Percentiles rank a stretch among this genome's conserved stretches.
Evolutionary conservation across 345 rosid species (phyloP).

Genomic region (Brassica incana): DNA sequence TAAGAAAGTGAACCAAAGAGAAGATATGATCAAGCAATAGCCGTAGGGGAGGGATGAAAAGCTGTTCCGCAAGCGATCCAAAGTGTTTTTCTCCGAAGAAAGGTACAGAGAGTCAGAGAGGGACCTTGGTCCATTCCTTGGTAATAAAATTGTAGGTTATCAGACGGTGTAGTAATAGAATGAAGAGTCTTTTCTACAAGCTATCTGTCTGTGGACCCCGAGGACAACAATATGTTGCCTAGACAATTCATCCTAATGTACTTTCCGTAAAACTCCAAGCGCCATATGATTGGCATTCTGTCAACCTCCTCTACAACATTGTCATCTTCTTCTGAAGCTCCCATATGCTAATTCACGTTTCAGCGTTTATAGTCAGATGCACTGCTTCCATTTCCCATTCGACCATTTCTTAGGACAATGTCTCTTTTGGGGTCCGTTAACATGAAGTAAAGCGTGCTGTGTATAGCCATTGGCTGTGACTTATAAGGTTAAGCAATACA

Average conservation of each 20-base stretch:
- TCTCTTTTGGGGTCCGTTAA: slow-evolving; percentile 83
- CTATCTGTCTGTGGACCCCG: slow-evolving; percentile 72
- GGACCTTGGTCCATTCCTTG: slow-evolving; percentile 85
- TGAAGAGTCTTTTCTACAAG: too few relatives aligned
- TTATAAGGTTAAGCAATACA: slow-evolving; percentile 65
- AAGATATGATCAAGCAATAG: neutral
- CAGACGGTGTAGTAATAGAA: slow-evolving; percentile 59
- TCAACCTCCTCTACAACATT: slow-evolving; percentile 99
- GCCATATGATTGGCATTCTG: slow-evolving; percentile 99
- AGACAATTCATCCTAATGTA: slow-evolving; percentile 97
- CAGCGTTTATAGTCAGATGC: slow-evolving; percentile 80
- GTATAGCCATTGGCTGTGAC: slow-evolving; percentile 81
- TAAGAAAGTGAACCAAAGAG: slow-evolving; percentile 6
- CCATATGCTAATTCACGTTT: slow-evolving; percentile 95
- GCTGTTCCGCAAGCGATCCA: slow-evolving; percentile 95
- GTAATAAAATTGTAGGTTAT: slow-evolving; percentile 69
- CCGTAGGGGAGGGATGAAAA: slow-evolving; percentile 69
- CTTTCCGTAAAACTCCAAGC: slow-evolving; percentile 99
- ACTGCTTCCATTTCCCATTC: slow-evolving; percentile 79
- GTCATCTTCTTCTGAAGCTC: slow-evolving; percentile 99
- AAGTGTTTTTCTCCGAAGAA: slow-evolving; percentile 73
- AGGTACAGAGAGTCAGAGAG: slow-evolving; percentile 65
- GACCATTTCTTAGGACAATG: slow-evolving; percentile 69
- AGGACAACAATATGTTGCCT: slow-evolving; percentile 96
- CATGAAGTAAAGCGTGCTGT: slow-evolving; percentile 74